These are phyloP conservation scores for Aristolochia contorta DNA, from an alignment of 164 flowering plant species.

Conservation along the genomic window DNA sequence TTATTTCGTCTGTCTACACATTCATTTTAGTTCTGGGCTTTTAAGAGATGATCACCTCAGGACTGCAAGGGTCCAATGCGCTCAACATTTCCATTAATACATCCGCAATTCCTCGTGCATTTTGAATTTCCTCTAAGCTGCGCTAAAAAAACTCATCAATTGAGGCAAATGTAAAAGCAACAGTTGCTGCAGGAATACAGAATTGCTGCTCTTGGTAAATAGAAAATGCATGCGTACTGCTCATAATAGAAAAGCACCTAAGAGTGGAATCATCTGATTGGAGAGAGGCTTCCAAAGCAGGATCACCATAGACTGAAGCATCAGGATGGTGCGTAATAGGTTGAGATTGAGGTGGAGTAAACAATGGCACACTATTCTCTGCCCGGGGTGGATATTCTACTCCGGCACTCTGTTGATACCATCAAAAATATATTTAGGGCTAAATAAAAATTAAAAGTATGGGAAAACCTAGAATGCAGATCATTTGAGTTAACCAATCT, in stretches of 20 bases:
- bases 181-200: neutral
- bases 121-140: slow-evolving; percentile 79
- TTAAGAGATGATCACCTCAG: slow-evolving; percentile 43
- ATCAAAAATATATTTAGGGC: no score
- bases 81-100: slow-evolving; percentile 79
- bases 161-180: slow-evolving; percentile 1
- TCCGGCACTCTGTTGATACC: slow-evolving; percentile 40
- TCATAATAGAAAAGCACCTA: slow-evolving; percentile 33
- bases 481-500: no score
- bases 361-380: slow-evolving; percentile 61
- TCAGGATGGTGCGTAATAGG: slow-evolving; percentile 33
- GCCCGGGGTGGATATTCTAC: slow-evolving; percentile 57
- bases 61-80: slow-evolving; percentile 72
- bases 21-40: neutral
- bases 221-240: no score
- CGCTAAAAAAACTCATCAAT: neutral
- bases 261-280: slow-evolving; percentile 68
- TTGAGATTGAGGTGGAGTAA: slow-evolving; percentile 89
- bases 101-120: slow-evolving; percentile 71
- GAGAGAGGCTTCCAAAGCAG: slow-evolving; percentile 63
- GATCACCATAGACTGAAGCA: slow-evolving; percentile 43
- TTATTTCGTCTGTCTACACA: no score
- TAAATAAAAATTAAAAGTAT: no score
- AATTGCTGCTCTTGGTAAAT: neutral
- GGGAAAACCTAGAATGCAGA: no score